Conservation (phyloP, 2,329 filamentous ascomycete genomes). For the Truncatella angustata region DNA sequence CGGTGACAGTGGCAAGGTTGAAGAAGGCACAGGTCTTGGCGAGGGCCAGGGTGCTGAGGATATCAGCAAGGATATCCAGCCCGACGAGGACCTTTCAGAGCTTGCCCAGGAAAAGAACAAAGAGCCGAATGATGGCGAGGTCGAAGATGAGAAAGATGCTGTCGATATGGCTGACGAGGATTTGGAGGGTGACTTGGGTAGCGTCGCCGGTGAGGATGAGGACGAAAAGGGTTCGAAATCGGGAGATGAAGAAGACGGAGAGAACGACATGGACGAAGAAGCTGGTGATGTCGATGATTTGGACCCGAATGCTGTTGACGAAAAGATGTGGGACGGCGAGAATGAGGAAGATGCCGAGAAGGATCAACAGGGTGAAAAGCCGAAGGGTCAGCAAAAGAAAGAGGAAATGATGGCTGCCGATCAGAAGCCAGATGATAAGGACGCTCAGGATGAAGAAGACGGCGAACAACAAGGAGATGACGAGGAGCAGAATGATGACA, state of each 20-base stretch:
- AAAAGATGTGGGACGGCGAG: constrained; percentile 97
- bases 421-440: constrained; percentile 56
- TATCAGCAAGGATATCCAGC: constrained; percentile 93
- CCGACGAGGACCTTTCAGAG: constrained; percentile 90
- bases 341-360: constrained; percentile 79
- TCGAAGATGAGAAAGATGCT: constrained; percentile 79
- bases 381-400: constrained; percentile 66
- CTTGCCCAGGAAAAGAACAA: constrained; percentile 81
- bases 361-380: constrained; percentile 72
- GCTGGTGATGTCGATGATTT: constrained; percentile 87
- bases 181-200: constrained; percentile 79
- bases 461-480: constrained; percentile 45
- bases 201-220: constrained; percentile 60
- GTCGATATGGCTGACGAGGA: constrained; percentile 94
- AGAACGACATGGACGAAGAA: constrained; percentile 84
- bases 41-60: constrained; percentile 95
- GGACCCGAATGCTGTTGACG: constrained; percentile 86
- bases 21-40: constrained; percentile 88
- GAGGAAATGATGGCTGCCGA: constrained; percentile 57
- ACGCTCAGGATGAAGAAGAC: constrained; percentile 44
- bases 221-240: constrained; percentile 60
- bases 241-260: constrained; percentile 62
- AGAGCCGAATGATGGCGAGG: constrained; percentile 53
- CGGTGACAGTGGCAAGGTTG: constrained; percentile 73
- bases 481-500: constrained; percentile 56